Conservation (phyloP, 208 protist species). For the Phytomonas serpens region DNA sequence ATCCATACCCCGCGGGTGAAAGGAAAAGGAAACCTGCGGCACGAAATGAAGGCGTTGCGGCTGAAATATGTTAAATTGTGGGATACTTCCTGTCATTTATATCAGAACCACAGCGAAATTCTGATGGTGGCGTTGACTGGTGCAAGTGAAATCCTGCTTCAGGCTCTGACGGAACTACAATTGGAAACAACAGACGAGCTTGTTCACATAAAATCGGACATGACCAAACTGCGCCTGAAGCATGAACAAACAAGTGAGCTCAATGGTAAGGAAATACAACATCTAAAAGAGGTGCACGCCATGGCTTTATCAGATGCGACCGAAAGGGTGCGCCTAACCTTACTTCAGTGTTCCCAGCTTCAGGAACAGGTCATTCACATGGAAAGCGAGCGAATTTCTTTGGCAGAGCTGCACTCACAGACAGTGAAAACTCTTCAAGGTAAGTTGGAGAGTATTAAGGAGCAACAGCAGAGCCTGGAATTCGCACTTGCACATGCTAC, state of each 20-base stretch:
- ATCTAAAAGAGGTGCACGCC: background rate
- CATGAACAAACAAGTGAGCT: background rate
- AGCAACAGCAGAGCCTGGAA: background rate
- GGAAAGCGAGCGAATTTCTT: background rate
- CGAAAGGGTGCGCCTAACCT: background rate
- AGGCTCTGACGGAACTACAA: background rate
- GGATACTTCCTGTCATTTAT: background rate
- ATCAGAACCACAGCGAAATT: background rate
- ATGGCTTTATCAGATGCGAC: background rate
- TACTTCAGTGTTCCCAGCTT: background rate
- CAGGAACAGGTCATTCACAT: background rate
- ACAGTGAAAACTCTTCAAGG: background rate
- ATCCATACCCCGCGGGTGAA: background rate
- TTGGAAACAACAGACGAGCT: background rate
- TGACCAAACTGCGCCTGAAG: background rate
- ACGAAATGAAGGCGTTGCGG: background rate
- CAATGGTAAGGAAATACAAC: background rate
- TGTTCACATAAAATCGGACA: background rate
- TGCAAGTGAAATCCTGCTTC: background rate
- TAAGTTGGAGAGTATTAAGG: background rate
- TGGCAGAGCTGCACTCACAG: background rate
- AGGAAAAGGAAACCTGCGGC: background rate
- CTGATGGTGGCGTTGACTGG: background rate
- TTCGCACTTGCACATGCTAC: background rate
- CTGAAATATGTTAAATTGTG: background rate